phyloP scores from a whole-genome alignment of 176 grass and related monocot genomes.

The Puya raimondii region DNA sequence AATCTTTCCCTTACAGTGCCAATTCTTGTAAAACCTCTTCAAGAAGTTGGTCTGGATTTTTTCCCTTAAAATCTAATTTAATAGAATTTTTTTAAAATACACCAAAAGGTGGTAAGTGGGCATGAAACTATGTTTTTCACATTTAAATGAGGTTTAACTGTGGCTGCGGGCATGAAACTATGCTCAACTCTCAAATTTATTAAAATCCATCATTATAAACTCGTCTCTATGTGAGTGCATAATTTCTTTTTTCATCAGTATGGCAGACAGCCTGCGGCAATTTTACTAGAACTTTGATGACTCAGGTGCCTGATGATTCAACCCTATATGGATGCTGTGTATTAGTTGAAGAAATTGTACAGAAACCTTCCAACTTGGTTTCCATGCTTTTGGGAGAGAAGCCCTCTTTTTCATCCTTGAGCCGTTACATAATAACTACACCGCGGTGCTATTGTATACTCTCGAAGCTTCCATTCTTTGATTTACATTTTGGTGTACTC shows the following conservation, averaged over 20 bases:
- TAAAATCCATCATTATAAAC: not conserved
- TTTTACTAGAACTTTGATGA: constrained; percentile 24
- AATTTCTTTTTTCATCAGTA: not conserved
- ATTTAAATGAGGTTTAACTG: no score
- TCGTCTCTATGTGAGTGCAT: not conserved
- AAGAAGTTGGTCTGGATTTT: no score
- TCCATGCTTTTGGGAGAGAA: constrained; percentile 68
- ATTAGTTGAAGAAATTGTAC: constrained; percentile 91
- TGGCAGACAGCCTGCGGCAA: not conserved
- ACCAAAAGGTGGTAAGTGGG: no score
- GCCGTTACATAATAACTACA: constrained; percentile 79
- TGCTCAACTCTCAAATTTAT: not conserved
- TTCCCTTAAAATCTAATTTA: no score
- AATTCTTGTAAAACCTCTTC: no score
- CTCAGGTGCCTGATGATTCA: constrained; percentile 85
- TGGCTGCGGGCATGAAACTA: no score
- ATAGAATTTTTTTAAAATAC: no score
- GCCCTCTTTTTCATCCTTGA: constrained; percentile 39
- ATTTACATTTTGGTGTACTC: constrained; percentile 90
- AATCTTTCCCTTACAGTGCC: no score
- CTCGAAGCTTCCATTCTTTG: constrained; percentile 90
- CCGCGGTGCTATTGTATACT: constrained; percentile 96
- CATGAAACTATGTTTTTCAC: no score
- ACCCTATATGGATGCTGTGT: constrained; percentile 95
- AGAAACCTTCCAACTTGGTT: constrained; percentile 82